These are phyloP conservation scores for Exophiala dermatitidis DNA, from an alignment of 2,329 filamentous ascomycete species.

Conservation along the genomic window DNA sequence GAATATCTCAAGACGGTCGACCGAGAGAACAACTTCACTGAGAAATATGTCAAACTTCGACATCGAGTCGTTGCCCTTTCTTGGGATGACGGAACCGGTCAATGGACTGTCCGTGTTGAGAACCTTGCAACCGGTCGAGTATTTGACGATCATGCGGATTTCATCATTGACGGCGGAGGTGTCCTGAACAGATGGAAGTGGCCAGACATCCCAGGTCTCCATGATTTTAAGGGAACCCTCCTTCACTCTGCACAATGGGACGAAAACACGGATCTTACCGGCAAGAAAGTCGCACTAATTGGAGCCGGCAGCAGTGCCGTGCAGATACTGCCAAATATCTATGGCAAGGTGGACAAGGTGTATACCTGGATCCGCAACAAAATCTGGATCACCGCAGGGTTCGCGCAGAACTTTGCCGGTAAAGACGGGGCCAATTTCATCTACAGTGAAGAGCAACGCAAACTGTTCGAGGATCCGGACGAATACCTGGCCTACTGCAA, in stretches of 20 bases:
- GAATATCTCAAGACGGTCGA: constrained; percentile 29
- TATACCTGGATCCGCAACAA: constrained; percentile 30
- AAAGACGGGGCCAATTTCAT: constrained; percentile 22
- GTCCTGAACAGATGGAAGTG: constrained; percentile 31
- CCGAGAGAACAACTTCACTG: constrained; percentile 25
- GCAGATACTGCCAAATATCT: constrained; percentile 34
- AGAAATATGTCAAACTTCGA: constrained; percentile 28
- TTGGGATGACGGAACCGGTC: constrained; percentile 29
- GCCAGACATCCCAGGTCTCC: constrained; percentile 33
- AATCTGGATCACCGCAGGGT: constrained; percentile 29
- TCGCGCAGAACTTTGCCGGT: constrained; percentile 24
- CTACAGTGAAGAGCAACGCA: constrained; percentile 23
- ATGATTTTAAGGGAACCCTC: constrained; percentile 32
- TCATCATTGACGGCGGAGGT: constrained; percentile 28
- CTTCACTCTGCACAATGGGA: constrained; percentile 32
- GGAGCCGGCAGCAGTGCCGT: constrained; percentile 26
- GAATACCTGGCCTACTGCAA: constrained; percentile 21
- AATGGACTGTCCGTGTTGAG: constrained; percentile 29
- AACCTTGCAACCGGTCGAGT: constrained; percentile 17
- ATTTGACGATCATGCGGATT: constrained; percentile 26
- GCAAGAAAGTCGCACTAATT: constrained; percentile 27
- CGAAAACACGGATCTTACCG: constrained; percentile 26
- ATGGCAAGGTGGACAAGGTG: constrained; percentile 32
- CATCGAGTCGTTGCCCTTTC: constrained; percentile 27
- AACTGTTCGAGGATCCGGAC: constrained; percentile 15